A percentile compares a stretch with the other conserved stretches of the same genome.
Conservation (phyloP, 1,284 basidiomycete species). For the Papiliotrema laurentii region DNA sequence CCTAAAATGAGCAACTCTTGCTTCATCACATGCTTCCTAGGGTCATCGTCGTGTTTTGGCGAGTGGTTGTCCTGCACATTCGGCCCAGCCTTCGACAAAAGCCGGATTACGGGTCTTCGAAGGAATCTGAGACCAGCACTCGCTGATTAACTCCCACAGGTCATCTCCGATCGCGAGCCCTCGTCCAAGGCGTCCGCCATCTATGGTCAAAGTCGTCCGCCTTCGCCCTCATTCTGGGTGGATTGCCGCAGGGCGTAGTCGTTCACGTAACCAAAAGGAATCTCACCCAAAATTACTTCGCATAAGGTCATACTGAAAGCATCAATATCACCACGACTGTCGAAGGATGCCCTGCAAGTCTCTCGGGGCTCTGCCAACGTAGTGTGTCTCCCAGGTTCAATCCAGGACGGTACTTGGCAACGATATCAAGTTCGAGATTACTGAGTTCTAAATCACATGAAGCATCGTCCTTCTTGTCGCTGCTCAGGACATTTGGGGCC, state of each 20-base stretch:
- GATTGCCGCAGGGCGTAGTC: constrained; percentile 59
- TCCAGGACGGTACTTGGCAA: constrained; percentile 12
- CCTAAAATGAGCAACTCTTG: no score
- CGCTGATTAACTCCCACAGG: background rate
- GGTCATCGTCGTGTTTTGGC: background rate
- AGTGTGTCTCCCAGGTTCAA: constrained; percentile 53
- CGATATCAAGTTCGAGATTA: constrained; percentile 63
- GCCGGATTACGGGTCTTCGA: no score
- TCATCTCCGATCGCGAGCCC: constrained; percentile 23
- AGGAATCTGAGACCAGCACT: background rate
- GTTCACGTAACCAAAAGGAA: constrained; percentile 60
- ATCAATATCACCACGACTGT: constrained; percentile 53
- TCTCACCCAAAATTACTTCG: constrained; percentile 53
- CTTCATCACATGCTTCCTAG: background rate
- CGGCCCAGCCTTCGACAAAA: background rate
- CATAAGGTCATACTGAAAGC: constrained; percentile 66
- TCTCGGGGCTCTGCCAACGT: constrained; percentile 69
- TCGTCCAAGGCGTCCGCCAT: constrained; percentile 56
- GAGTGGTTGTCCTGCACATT: background rate
- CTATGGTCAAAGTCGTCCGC: constrained; percentile 40
- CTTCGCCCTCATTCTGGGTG: constrained; percentile 56
- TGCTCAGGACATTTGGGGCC: constrained; percentile 69
- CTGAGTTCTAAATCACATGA: constrained; percentile 75
- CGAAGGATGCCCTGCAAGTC: constrained; percentile 56
- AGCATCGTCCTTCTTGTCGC: constrained; percentile 60